A percentile compares a stretch with the other conserved stretches of the same genome.
These are phyloP conservation scores for Fusarium liriodendri DNA, from an alignment of 2,329 filamentous ascomycete species.

Conservation along the genomic window DNA sequence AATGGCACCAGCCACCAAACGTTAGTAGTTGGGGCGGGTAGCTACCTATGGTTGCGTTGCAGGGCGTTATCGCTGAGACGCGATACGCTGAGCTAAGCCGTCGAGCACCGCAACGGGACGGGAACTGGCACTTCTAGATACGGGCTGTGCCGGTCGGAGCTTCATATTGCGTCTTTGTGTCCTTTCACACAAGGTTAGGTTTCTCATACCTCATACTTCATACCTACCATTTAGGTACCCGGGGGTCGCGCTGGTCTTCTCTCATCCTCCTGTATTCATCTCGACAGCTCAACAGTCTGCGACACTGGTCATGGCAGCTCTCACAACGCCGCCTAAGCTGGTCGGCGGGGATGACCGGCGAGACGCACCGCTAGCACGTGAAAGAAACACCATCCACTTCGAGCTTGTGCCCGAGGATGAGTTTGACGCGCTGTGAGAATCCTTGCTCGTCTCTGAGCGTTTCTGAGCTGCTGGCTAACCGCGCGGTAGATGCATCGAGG, in stretches of 20 bases:
- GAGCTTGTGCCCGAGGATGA: conserved; percentile 61
- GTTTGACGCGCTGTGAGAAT: conserved; percentile 65
- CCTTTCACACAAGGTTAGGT: conserved; percentile 7
- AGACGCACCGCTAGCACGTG: conserved; percentile 28
- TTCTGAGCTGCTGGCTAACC: conserved; percentile 3
- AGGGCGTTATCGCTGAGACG: conserved; percentile 34
- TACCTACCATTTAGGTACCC: neutral
- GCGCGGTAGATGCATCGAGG: conserved; percentile 50
- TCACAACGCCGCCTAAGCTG: conserved; percentile 30
- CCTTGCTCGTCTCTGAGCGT: conserved; percentile 12
- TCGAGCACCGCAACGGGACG: conserved; percentile 7
- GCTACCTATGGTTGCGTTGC: conserved; percentile 6
- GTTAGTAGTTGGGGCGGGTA: neutral
- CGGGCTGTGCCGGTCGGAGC: conserved; percentile 1
- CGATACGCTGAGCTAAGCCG: conserved; percentile 34
- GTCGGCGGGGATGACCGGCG: conserved; percentile 30
- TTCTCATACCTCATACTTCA: neutral
- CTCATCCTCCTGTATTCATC: neutral
- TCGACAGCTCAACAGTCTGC: neutral
- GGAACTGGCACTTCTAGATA: neutral
- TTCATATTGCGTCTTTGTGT: conserved; percentile 4
- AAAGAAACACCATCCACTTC: conserved; percentile 35
- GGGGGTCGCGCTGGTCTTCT: no score
- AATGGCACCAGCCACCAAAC: conserved; percentile 5
- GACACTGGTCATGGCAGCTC: conserved; percentile 26